These are phyloP conservation scores for Fomitopsis pulvina DNA, from an alignment of 768 basidiomycete species.

Conservation along the genomic window DNA sequence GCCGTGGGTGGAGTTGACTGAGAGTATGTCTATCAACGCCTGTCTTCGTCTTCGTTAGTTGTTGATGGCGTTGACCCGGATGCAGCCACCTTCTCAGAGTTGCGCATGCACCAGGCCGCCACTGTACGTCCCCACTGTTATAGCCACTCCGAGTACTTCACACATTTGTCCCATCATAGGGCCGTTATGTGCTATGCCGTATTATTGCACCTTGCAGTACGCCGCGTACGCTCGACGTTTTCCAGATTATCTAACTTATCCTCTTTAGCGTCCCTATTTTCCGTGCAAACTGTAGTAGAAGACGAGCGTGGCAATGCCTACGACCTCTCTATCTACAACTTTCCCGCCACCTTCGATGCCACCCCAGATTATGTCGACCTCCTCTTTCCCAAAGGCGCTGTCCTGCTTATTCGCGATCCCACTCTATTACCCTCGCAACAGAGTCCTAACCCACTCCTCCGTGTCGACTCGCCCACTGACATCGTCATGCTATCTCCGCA, in stretches of 20 bases:
- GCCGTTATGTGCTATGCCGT: conserved; percentile 11
- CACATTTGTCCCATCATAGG: neutral
- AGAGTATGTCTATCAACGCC: too few species aligned
- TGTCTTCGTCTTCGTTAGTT: too few species aligned
- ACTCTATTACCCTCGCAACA: conserved; percentile 12
- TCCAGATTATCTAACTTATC: neutral
- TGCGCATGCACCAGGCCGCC: conserved; percentile 6
- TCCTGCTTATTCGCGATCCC: conserved; percentile 28
- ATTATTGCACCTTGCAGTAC: conserved; percentile 9
- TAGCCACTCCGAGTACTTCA: neutral
- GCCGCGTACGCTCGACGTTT: conserved; percentile 6
- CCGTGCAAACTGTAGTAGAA: conserved; percentile 16
- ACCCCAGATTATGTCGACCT: conserved; percentile 16
- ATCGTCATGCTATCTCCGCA: conserved; percentile 14
- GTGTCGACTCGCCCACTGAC: conserved; percentile 26
- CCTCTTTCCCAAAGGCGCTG: conserved; percentile 21
- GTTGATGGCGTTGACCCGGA: neutral
- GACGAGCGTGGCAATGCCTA: conserved; percentile 20
- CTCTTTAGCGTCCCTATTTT: neutral
- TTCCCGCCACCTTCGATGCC: conserved; percentile 18
- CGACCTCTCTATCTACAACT: conserved; percentile 21
- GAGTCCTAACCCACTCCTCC: conserved; percentile 11
- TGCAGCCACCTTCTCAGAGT: neutral
- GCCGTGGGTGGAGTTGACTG: too few species aligned
- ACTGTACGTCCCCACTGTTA: conserved; percentile 1